Evolutionary conservation across 768 basidiomycete species (phyloP).

Genomic region (Boletus eberwhitei): DNA sequence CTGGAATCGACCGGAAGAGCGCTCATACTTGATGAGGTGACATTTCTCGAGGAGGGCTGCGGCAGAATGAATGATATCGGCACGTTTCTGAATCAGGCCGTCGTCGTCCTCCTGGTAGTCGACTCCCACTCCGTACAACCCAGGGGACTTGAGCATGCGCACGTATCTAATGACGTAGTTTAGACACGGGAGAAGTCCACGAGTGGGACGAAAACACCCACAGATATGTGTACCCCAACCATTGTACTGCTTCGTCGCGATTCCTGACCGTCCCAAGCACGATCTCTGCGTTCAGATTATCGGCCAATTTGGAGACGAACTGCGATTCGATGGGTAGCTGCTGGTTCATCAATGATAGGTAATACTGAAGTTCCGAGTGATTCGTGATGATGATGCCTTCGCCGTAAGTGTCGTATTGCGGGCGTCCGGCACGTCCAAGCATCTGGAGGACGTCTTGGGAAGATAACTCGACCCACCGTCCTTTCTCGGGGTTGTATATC

Average conservation of each 20-base stretch:
- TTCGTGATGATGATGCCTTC: conserved; percentile 99
- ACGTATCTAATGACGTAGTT: conserved; percentile 60
- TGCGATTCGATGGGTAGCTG: conserved; percentile 97
- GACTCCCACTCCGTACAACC: conserved; percentile 80
- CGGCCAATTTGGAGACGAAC: conserved; percentile 87
- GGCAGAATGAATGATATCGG: conserved; percentile 90
- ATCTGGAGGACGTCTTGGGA: conserved; percentile 97
- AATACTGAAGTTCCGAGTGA: conserved; percentile 95
- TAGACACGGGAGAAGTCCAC: conserved; percentile 3
- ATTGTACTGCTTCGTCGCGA: conserved; percentile 95
- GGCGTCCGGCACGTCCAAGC: conserved; percentile 96
- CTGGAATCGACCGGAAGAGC: conserved; percentile 82
- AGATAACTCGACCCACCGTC: conserved; percentile 93
- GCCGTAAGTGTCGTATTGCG: conserved; percentile 95
- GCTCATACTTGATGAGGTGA: conserved; percentile 91
- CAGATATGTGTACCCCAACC: conserved; percentile 95
- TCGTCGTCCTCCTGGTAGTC: conserved; percentile 90
- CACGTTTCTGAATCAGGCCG: conserved; percentile 85
- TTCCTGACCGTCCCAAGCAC: conserved; percentile 94
- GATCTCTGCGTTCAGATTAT: conserved; percentile 96
- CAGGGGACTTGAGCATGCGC: conserved; percentile 89
- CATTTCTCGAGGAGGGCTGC: conserved; percentile 93
- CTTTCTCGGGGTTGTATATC: conserved; percentile 98
- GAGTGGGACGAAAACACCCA: conserved; percentile 37
- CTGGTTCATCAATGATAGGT: conserved; percentile 91